These are phyloP conservation scores for Leccinum uliginosum DNA, from an alignment of 768 basidiomycete species.

Conservation along the genomic window DNA sequence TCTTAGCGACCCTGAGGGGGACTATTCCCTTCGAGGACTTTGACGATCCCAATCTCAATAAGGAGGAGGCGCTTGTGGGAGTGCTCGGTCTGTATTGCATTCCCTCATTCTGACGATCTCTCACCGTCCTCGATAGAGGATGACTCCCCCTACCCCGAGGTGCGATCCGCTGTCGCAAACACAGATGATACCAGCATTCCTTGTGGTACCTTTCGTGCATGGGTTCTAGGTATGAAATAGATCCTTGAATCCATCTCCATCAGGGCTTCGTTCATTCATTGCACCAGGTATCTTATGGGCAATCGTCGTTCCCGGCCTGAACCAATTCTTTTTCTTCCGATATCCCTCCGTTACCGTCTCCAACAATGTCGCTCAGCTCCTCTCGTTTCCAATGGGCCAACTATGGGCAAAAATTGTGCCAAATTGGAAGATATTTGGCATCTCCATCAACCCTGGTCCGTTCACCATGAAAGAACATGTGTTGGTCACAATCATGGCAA, in stretches of 20 bases:
- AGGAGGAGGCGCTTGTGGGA: slow-evolving; percentile 22
- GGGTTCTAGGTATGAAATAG: slow-evolving; percentile 43
- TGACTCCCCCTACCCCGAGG: slow-evolving; percentile 84
- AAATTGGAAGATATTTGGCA: slow-evolving; percentile 47
- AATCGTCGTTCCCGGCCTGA: slow-evolving; percentile 64
- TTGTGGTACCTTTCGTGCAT: slow-evolving; percentile 54
- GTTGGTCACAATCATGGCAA: slow-evolving; percentile 69
- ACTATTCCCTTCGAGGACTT: slow-evolving; percentile 22
- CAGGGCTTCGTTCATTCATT: background rate
- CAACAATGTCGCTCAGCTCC: slow-evolving; percentile 65
- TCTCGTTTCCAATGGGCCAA: slow-evolving; percentile 67
- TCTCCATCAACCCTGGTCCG: slow-evolving; percentile 68
- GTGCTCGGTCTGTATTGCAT: slow-evolving; percentile 18
- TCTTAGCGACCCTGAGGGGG: slow-evolving; percentile 1
- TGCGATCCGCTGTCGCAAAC: slow-evolving; percentile 72
- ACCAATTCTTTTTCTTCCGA: slow-evolving; percentile 75
- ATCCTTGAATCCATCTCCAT: background rate
- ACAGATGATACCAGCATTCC: slow-evolving; percentile 68
- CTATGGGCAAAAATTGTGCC: slow-evolving; percentile 57
- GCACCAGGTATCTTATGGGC: slow-evolving; percentile 43
- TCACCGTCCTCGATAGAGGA: slow-evolving; percentile 38
- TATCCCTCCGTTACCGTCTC: slow-evolving; percentile 46
- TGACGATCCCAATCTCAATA: slow-evolving; percentile 37
- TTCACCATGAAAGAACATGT: slow-evolving; percentile 76
- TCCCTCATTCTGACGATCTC: slow-evolving; percentile 12